Evolutionary conservation across 2,329 filamentous ascomycete genomes (phyloP), one percentile per base, ranked within the genome.

Genomic region (Aureobasidium lini): DNA sequence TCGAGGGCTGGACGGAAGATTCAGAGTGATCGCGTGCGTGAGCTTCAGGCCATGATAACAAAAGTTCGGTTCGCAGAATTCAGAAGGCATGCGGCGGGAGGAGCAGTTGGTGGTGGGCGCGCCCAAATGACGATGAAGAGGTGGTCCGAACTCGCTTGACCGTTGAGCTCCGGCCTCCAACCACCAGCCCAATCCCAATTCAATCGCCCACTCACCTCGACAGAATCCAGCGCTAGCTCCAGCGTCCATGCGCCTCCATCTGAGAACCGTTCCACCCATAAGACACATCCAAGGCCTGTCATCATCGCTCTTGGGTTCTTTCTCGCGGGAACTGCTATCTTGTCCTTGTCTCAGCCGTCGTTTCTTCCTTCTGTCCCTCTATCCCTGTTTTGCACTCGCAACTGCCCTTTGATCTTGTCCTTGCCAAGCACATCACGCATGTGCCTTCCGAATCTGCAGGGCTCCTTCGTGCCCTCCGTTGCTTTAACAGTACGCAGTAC

Each of bases 41-140:
- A 16, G 50, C n/a, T 43, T 54, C 37, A 43, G 50, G 37, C 50
- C 50, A 54, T 54, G 50, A 16, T 28, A 43, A 43, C 50, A 54
- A 54, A 54, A 54, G 50, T 54, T 54, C 37, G 37, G 50, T 54
- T 54, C 37, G 37, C 39, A 42, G 50, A 43, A 43, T 54, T 54
- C 37, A 42, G 39, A 34, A 42, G 36, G 39, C 50, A 43, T 42
- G 50, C 50, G 23, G 16, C 42, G 50, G 50, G 50, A 42, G 50
- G 32, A 36, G 50, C 50, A 49, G 32, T 49, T 48, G 31, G 46
- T 48, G 46, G 46, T 48, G 46, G 46, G 46, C 47, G 47, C 47
- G 47, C 47, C 16, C 18, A 50, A 53, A 54, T 54, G 50, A 54
- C 50, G 50, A 50, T 50, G 10, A 23, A 23, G 48, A 52, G n/a